Evolutionary conservation across 768 basidiomycete genomes (phyloP).

Genomic region (Tubosaeta sp.): DNA sequence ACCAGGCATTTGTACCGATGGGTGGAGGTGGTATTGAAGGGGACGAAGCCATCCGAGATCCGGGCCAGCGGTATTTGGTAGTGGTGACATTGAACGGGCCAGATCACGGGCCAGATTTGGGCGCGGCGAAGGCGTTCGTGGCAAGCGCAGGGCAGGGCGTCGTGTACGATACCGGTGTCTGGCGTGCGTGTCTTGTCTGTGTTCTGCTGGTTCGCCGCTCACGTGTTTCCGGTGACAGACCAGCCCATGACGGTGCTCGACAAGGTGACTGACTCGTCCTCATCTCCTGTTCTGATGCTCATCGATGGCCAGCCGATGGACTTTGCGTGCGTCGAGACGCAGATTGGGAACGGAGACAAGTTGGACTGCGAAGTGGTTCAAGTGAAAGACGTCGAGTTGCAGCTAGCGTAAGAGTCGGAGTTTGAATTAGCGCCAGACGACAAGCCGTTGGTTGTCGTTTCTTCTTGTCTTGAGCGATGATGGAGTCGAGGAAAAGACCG

Average conservation of each 20-base stretch:
- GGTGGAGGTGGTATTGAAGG: slow-evolving; percentile 47
- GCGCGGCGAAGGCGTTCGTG: slow-evolving; percentile 74
- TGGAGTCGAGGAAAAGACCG: slow-evolving; percentile 61
- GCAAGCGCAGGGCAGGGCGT: slow-evolving; percentile 82
- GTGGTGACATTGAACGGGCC: slow-evolving; percentile 78
- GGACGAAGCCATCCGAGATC: slow-evolving; percentile 43
- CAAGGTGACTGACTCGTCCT: slow-evolving; percentile 42
- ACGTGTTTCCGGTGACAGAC: slow-evolving; percentile 49
- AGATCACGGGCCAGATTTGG: slow-evolving; percentile 74
- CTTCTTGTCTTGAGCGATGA: slow-evolving; percentile 26
- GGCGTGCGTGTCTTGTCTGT: slow-evolving; percentile 65
- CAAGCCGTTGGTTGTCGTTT: background rate
- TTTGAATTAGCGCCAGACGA: slow-evolving; percentile 17
- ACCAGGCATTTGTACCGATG: slow-evolving; percentile 95
- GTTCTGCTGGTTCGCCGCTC: slow-evolving; percentile 1
- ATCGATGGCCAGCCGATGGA: slow-evolving; percentile 55
- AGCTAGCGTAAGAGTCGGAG: slow-evolving; percentile 16
- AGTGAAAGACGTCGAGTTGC: slow-evolving; percentile 32
- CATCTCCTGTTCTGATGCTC: slow-evolving; percentile 9
- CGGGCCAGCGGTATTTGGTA: slow-evolving; percentile 66
- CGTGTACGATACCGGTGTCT: slow-evolving; percentile 75
- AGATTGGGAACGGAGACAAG: slow-evolving; percentile 73
- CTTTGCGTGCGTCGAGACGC: slow-evolving; percentile 88
- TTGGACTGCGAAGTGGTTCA: slow-evolving; percentile 87
- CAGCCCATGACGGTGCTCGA: slow-evolving; percentile 87